Percentiles rank a stretch among this genome's conserved stretches.
These are phyloP conservation scores for Phytopythium ostracodes DNA, from an alignment of 352 stramenopile species.

Conservation along the genomic window DNA sequence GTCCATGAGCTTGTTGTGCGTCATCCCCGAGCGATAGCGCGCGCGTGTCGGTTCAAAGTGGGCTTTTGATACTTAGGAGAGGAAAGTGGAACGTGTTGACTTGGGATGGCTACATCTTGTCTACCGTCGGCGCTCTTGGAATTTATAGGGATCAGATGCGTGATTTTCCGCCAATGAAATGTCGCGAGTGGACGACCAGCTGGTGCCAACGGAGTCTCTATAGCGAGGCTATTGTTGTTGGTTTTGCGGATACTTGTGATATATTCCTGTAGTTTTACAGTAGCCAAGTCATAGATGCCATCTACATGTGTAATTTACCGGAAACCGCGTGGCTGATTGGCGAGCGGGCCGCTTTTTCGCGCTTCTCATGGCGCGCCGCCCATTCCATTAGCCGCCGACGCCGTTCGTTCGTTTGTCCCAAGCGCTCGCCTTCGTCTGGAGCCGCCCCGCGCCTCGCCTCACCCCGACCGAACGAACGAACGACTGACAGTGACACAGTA, in stretches of 20 bases:
- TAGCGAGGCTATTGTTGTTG: neutral
- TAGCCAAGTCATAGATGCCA: no score
- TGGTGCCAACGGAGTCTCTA: neutral
- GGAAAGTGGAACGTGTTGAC: neutral
- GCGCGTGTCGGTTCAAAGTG: neutral
- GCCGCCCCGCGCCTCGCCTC: no score
- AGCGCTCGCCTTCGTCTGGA: neutral
- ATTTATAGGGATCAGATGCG: neutral
- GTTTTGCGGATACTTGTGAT: neutral
- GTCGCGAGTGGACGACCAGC: neutral
- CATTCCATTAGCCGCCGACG: no score
- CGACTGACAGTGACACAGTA: neutral
- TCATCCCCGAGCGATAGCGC: conserved; percentile 5
- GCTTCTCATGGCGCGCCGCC: neutral
- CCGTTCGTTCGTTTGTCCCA: no score
- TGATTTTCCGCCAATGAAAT: neutral
- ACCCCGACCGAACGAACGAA: neutral
- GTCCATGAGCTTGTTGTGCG: conserved; percentile 4
- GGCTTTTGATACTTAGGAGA: neutral
- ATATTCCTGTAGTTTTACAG: neutral
- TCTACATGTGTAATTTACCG: neutral
- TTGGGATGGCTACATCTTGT: neutral
- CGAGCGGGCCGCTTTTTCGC: conserved; percentile 1
- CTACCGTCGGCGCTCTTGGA: neutral
- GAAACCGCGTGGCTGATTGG: neutral